These are phyloP conservation scores for Coffea canephora DNA, from an alignment of 257 asterid species.

Conservation along the genomic window DNA sequence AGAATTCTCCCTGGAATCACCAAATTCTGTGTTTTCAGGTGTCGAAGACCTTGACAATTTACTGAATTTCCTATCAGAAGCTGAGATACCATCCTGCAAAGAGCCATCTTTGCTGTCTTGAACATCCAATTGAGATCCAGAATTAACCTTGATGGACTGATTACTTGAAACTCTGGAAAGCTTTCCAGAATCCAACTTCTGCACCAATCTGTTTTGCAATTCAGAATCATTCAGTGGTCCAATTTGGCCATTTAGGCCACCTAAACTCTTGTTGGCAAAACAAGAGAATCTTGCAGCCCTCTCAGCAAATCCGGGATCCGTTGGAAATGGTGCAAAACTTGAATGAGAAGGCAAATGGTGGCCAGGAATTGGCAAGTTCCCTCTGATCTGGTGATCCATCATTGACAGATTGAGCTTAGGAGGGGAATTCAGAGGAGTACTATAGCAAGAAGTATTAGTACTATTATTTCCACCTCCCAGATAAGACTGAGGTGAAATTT, in stretches of 20 bases:
- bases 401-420: constrained; percentile 61
- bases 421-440: constrained; percentile 72
- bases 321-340: constrained; percentile 39
- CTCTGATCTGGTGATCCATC: constrained; percentile 43
- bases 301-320: constrained; percentile 70
- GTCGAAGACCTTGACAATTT: constrained; percentile 30
- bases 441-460: constrained; percentile 53
- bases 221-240: constrained; percentile 26
- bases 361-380: constrained; percentile 30
- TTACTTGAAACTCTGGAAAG: constrained; percentile 43
- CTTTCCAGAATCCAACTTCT: constrained; percentile 41
- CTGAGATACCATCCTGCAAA: constrained; percentile 6
- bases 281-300: constrained; percentile 73
- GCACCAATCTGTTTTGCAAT: constrained; percentile 20
- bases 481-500: constrained; percentile 46
- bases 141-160: constrained; percentile 27
- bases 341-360: constrained; percentile 33
- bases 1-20: constrained; percentile 71
- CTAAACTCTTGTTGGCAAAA: constrained; percentile 44
- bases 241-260: constrained; percentile 24
- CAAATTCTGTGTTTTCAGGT: constrained; percentile 42
- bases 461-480: constrained; percentile 26
- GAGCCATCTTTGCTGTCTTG: constrained; percentile 40
- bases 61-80: constrained; percentile 29
- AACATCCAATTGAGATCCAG: constrained; percentile 41